phyloP scores from a whole-genome alignment of 768 basidiomycete genomes.

The Porpolomopsis calyptriformis region DNA sequence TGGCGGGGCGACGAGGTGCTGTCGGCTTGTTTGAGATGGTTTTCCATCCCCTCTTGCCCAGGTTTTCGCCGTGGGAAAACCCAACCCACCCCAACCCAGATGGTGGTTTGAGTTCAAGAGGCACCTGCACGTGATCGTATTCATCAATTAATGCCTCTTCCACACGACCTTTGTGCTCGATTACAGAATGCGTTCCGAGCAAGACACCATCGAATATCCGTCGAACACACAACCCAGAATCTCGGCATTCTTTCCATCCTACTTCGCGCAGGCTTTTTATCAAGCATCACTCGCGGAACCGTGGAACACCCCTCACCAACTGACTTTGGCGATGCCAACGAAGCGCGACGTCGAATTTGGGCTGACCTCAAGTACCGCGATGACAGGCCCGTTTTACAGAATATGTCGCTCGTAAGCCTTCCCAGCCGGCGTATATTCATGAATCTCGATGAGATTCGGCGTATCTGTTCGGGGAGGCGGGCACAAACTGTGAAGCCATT shows the following conservation, averaged over 20 bases:
- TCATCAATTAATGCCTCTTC: constrained; percentile 35
- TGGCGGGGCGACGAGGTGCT: too few relatives aligned
- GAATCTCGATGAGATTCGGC: constrained; percentile 57
- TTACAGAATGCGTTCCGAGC: constrained; percentile 88
- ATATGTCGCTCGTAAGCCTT: constrained; percentile 75
- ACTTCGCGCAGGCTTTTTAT: constrained; percentile 81
- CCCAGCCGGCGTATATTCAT: constrained; percentile 77
- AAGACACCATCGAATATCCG: constrained; percentile 63
- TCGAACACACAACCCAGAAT: constrained; percentile 81
- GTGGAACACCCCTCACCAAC: constrained; percentile 50
- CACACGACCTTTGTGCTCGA: constrained; percentile 82
- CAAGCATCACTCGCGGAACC: constrained; percentile 73
- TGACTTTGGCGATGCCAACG: constrained; percentile 46
- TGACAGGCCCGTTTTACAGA: constrained; percentile 70
- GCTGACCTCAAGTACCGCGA: constrained; percentile 89
- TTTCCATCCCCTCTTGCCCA: too few relatives aligned
- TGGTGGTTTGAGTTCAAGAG: too few relatives aligned
- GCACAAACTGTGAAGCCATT: constrained; percentile 75
- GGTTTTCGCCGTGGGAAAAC: too few relatives aligned
- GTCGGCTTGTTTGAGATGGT: too few relatives aligned
- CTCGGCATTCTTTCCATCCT: constrained; percentile 89
- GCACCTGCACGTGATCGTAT: neutral
- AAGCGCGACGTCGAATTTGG: constrained; percentile 78
- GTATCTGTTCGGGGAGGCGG: constrained; percentile 73
- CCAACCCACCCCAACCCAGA: too few relatives aligned